Evolutionary conservation across 257 asterid genomes (phyloP).

Genomic region (Solanum etuberosum): DNA sequence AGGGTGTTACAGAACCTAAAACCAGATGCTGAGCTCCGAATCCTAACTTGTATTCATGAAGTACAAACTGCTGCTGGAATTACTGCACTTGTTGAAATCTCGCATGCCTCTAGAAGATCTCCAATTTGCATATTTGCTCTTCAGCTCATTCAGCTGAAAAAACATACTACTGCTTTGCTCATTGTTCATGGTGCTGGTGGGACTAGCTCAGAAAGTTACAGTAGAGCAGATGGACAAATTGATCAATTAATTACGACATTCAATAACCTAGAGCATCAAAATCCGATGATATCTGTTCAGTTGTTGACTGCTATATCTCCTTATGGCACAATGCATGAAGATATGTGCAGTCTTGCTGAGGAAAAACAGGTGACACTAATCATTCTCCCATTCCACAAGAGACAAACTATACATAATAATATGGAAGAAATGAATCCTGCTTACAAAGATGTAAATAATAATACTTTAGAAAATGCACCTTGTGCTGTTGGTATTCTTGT

Average conservation of each 20-base stretch:
- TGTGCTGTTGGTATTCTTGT: slow-evolving; percentile 15
- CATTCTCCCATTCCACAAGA: slow-evolving; percentile 14
- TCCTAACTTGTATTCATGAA: slow-evolving; percentile 14
- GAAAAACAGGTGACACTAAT: slow-evolving; percentile 12
- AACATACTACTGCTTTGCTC: slow-evolving; percentile 8
- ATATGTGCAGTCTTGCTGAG: slow-evolving; percentile 4
- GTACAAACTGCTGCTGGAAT: slow-evolving; percentile 10
- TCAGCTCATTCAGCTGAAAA: slow-evolving; percentile 10
- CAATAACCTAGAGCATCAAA: slow-evolving; percentile 3
- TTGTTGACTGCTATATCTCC: slow-evolving; percentile 8
- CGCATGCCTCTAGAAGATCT: slow-evolving; percentile 11
- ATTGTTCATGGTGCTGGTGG: slow-evolving; percentile 4
- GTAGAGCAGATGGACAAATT: slow-evolving; percentile 1
- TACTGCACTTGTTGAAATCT: background rate
- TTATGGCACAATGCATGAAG: slow-evolving; percentile 16
- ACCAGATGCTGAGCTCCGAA: slow-evolving; percentile 7
- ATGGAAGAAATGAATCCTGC: slow-evolving; percentile 17
- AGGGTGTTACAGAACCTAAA: slow-evolving; percentile 5
- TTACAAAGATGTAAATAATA: slow-evolving; percentile 8
- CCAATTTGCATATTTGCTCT: slow-evolving; percentile 9
- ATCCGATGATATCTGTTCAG: slow-evolving; percentile 2
- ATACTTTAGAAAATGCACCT: slow-evolving; percentile 6
- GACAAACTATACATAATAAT: slow-evolving; percentile 5
- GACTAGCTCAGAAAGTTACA: background rate
- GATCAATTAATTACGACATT: slow-evolving; percentile 12